Conservation (phyloP, 306 rosid species). For the Geum urbanum region DNA sequence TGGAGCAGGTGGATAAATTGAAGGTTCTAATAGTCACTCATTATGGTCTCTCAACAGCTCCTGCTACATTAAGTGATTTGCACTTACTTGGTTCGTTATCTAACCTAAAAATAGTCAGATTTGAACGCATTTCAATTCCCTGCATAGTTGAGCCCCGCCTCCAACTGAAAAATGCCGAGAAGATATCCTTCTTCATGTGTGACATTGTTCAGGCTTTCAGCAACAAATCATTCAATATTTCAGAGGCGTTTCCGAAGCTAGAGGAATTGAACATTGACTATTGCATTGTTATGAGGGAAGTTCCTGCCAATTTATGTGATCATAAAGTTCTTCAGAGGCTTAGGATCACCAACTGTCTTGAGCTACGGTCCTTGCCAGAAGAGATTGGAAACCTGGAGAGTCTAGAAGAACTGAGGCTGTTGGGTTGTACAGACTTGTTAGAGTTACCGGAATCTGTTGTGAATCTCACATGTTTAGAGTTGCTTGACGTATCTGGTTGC, state of each 20-base stretch:
- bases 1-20: constrained; percentile 18
- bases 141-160: constrained; percentile 16
- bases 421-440: too few relatives aligned
- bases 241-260: constrained; percentile 39
- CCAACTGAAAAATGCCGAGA: constrained; percentile 37
- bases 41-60: constrained; percentile 20
- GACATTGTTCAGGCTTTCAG: constrained; percentile 36
- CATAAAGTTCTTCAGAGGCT: constrained; percentile 34
- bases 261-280: constrained; percentile 45
- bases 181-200: constrained; percentile 63
- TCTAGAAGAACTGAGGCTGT: too few relatives aligned
- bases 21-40: constrained; percentile 33
- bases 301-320: constrained; percentile 35
- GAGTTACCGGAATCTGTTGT: too few relatives aligned
- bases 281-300: constrained; percentile 36
- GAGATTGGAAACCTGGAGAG: too few relatives aligned
- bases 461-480: too few relatives aligned
- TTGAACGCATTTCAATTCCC: constrained; percentile 48
- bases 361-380: constrained; percentile 2
- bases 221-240: constrained; percentile 17
- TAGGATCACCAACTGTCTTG: constrained; percentile 54
- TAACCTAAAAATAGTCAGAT: constrained; percentile 36
- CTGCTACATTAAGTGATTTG: constrained; percentile 29
- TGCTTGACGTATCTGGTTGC: too few relatives aligned
- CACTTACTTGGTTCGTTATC: constrained; percentile 27